Base-by-base conservation (phyloP, 129 eudicot genomes). In the Tagetes erecta region DNA sequence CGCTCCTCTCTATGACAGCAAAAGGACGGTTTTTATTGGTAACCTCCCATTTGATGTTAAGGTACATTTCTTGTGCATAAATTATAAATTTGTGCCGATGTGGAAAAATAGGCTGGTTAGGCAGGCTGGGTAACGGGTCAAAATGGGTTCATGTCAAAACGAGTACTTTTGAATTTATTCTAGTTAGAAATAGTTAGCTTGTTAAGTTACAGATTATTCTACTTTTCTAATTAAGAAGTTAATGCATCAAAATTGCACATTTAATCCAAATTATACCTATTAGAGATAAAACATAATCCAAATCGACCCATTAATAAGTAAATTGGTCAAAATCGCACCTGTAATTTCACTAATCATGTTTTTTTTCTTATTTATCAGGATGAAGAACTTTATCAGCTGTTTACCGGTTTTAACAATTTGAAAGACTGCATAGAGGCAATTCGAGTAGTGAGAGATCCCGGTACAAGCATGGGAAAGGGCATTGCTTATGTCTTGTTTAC, bases 1-100 rank as follows among this genome's bases (percentile, higher is more conserved):
- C 59, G 40, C 81, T 74, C 78, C 87, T 37, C 87, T 91, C 31
- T 94, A 94, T 77, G 97, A 88, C 84, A 88, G 71, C 71, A 90
- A 88, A 83, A 86, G 96, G 84, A 91, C 99, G 3, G 89, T 94
- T 65, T 94, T 94, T 60, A 81, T 94, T 13, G 99, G 99, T 13
- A 94, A 94, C 74, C 92, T 91, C 64, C 99, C 99, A 3, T 94
- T 91, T 82, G 99, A 94, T 78, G 97, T 90, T 11, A 94, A 88
- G 96, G 99, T 91, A 78, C 57, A 27, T 39, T 37, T 50, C 46
- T 8, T 80, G 6, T 57, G 30, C 58, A 35, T 71, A 64, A 27
- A 34, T 66, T 66, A 12, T 35, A 0, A 35, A 4, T 35, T 3
- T 2, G 30, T 77, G 41, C 9, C 36, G 53, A 42, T n/a, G 35